Percentiles rank a stretch among this genome's conserved stretches.
Conservation (phyloP, 2,329 filamentous ascomycete genomes). For the Didymella segeticola region DNA sequence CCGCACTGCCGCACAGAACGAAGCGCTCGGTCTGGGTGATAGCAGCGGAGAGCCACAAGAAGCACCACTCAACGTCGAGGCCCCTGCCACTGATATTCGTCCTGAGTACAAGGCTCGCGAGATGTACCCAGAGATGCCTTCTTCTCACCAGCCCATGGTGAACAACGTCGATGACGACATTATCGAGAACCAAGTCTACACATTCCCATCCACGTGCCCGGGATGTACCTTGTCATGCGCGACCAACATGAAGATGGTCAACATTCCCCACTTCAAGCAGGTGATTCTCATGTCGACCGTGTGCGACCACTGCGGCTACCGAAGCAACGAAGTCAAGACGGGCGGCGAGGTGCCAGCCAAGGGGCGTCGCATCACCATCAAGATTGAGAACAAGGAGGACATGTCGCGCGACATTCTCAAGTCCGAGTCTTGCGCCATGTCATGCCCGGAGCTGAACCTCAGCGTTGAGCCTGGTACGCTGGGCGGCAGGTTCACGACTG, state of each 20-base stretch:
- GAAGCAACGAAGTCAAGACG: slow-evolving; percentile 96
- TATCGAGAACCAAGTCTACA: slow-evolving; percentile 89
- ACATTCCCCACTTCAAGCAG: slow-evolving; percentile 97
- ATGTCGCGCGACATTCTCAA: slow-evolving; percentile 94
- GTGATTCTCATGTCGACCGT: slow-evolving; percentile 95
- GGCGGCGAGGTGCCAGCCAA: slow-evolving; percentile 88
- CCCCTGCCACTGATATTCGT: slow-evolving; percentile 63
- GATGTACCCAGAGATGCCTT: slow-evolving; percentile 53
- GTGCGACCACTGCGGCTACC: slow-evolving; percentile 90
- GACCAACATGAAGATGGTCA: slow-evolving; percentile 98
- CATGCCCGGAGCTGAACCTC: slow-evolving; percentile 85
- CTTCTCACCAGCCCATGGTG: slow-evolving; percentile 38
- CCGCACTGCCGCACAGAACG: slow-evolving; percentile 86
- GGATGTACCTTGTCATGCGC: slow-evolving; percentile 85
- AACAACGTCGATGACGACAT: slow-evolving; percentile 72
- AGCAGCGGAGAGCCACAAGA: slow-evolving; percentile 33
- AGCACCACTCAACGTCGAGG: slow-evolving; percentile 40
- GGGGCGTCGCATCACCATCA: slow-evolving; percentile 82
- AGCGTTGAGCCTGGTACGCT: slow-evolving; percentile 92
- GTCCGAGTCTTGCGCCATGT: slow-evolving; percentile 87
- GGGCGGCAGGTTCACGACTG: slow-evolving; percentile 94
- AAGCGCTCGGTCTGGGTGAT: slow-evolving; percentile 75
- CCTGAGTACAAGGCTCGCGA: slow-evolving; percentile 59
- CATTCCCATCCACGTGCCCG: slow-evolving; percentile 89
- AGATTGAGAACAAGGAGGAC: slow-evolving; percentile 73